Evolutionary conservation across 345 rosid species (phyloP), one percentile per base, ranked within the genome.

Genomic region (Eucalyptus brandiana): DNA sequence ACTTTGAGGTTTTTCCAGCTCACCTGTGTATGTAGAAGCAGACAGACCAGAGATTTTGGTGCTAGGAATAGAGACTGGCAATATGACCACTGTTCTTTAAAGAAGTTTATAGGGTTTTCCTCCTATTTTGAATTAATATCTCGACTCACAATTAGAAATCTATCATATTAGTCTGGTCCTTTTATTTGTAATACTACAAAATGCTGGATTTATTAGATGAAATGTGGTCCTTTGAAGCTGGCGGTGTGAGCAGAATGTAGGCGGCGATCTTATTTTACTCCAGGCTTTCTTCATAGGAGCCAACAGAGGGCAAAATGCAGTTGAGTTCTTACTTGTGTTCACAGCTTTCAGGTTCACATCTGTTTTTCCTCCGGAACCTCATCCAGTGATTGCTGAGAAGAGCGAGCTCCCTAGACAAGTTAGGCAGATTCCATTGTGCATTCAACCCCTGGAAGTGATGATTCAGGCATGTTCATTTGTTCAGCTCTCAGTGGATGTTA

Each of bases 331-430:
- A 53, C 92, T 65, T 83, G 90, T 67, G 76, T 90, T 92, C 30
- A 50, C 96, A 97, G 99, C 99, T 90, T 95, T 97, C 93, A 95
- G 99, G 95, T 93, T 83, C 91, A 95, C 98, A 56, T 95, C 98
- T 80, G 99, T 97, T 89, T 97, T 94, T 92, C 99, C 99, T 90
- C 99, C 99, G 45, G 96, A 94, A 89, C 97, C 99, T 88, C 99
- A 97, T 90, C 97, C 97, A 13, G 88, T 97, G 89, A 97, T 97
- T 86, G 90, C 72, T 80, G 95, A 92, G 89, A 94, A 93, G 88
- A 90, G 88, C 86, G 89, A 89, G 87, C 87, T 87, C 62, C 91
- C 93, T 87, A 97, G 93, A 93, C 89, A 93, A 44, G 91, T 89
- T 28, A 94, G 93, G 91, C 89, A 91, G 72, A 89, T 91, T 65